phyloP scores from a whole-genome alignment of 1,284 basidiomycete genomes.

The Cerrena zonata region DNA sequence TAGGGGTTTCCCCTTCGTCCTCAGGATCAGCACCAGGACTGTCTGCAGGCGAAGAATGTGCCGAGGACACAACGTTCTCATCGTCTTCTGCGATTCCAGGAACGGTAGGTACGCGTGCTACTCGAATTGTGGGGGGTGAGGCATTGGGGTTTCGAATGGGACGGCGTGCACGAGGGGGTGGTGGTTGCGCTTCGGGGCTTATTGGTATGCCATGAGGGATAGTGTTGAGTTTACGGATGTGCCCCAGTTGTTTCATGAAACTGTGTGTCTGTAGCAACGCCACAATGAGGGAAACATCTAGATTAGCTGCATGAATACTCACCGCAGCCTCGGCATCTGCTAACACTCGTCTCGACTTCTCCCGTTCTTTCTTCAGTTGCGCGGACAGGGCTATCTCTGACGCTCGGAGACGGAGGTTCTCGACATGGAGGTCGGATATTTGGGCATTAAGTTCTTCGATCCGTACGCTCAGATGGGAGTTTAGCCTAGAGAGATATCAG shows the following conservation, averaged over 20 bases:
- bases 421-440: constrained; percentile 70
- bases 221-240: constrained; percentile 56
- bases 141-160: constrained; percentile 35
- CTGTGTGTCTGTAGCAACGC: constrained; percentile 40
- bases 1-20: constrained; percentile 24
- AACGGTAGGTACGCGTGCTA: constrained; percentile 61
- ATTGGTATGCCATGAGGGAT: constrained; percentile 30
- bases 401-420: constrained; percentile 73
- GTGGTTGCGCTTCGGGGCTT: constrained; percentile 36
- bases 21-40: constrained; percentile 35
- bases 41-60: too few relatives aligned
- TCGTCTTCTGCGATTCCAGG: constrained; percentile 68
- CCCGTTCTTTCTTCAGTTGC: constrained; percentile 71
- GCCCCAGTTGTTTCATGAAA: constrained; percentile 60
- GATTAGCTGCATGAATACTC: constrained; percentile 26
- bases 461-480: constrained; percentile 73
- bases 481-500: constrained; percentile 46
- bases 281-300: background rate
- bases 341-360: constrained; percentile 65
- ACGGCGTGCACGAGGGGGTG: constrained; percentile 45
- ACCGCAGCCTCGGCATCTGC: constrained; percentile 70
- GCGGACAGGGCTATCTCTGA: constrained; percentile 70
- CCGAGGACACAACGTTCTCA: constrained; percentile 38
- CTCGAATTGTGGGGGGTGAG: constrained; percentile 48
- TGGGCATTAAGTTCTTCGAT: constrained; percentile 79